Evolutionary conservation across 306 rosid species (phyloP), one percentile per base, ranked within the genome.

Genomic region (Prosopis cineraria): DNA sequence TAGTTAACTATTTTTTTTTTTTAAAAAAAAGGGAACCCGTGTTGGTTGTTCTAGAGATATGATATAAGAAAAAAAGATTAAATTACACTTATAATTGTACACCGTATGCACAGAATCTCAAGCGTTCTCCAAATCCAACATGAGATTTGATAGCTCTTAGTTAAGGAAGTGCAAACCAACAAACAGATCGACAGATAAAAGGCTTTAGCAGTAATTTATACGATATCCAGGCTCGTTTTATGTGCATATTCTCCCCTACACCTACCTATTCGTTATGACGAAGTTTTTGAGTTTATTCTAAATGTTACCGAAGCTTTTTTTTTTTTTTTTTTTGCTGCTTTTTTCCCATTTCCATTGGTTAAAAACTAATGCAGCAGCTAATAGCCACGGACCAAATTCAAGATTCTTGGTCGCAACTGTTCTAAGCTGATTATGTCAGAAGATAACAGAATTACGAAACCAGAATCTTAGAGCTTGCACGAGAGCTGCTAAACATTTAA

Each of bases 381-480:
- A 67, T 43, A 24, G 44, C n/a, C 68, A 52, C 31, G 16, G 19
- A 39, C 44, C 40, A 55, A 69, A 58, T 52, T 27, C 65, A 76
- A 33, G 27, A 65, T 2, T 24, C 10, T 6, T 7, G 17, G 20
- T 39, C n/a, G 48, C 64, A 48, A 37, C n/a, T 17, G 60, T 44
- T 31, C 6, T 53, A 43, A 64, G 19, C 44, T 22, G 16, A 33
- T 9, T 17, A 76, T 34, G 9, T 36, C 73, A 48, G 3, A 65
- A 16, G 50, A 52, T 25, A 66, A 24, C 22, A 37, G 10, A 63
- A 17, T 8, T 64, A 76, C 68, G 45, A 36, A 67, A 20, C 37
- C 58, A 34, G 10, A 48, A 48, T 76, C 53, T 27, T 47, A 39
- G 16, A n/a, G 7, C 44, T 70, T 48, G 22, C 64, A 47, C 36